These are phyloP conservation scores for Pseudocercospora fijiensis DNA, from an alignment of 2,329 filamentous ascomycete genomes.

Conservation along the genomic window DNA sequence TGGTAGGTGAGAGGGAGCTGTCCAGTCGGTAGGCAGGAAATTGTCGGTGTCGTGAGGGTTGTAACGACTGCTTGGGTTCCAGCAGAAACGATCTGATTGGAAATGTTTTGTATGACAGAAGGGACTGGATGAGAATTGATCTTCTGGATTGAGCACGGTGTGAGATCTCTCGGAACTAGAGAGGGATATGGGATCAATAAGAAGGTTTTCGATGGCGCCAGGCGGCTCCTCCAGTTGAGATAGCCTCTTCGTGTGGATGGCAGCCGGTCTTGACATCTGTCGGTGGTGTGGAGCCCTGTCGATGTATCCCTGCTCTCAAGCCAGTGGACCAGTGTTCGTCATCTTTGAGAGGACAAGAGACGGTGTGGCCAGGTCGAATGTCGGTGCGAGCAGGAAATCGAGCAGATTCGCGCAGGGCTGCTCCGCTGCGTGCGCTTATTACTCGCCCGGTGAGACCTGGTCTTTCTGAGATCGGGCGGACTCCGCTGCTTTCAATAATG, in stretches of 20 bases:
- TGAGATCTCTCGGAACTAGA: conserved; percentile 7
- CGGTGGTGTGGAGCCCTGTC: conserved; percentile 16
- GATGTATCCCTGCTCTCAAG: conserved; percentile 7
- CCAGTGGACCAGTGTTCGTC: conserved; percentile 13
- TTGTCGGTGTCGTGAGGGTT: conserved; percentile 10
- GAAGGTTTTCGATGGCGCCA: conserved; percentile 12
- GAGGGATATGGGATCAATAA: conserved; percentile 17
- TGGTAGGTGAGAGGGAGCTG: conserved; percentile 6
- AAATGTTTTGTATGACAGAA: conserved; percentile 9
- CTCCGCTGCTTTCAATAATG: neutral
- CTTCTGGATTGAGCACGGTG: neutral
- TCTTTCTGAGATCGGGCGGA: conserved; percentile 3
- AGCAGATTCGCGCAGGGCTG: neutral
- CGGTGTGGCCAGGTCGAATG: conserved; percentile 3
- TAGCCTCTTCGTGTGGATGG: conserved; percentile 16
- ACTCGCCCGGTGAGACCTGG: conserved; percentile 3
- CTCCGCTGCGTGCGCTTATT: no score
- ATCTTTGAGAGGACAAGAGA: conserved; percentile 11
- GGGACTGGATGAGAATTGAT: conserved; percentile 1
- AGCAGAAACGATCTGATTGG: conserved; percentile 4
- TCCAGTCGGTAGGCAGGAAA: conserved; percentile 9
- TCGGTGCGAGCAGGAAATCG: neutral
- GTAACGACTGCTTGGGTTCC: conserved; percentile 17
- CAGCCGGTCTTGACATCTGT: conserved; percentile 18
- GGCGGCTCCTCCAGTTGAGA: conserved; percentile 3